A percentile compares a stretch with the other conserved stretches of the same genome.
phyloP scores from a whole-genome alignment of 306 rosid genomes.

The Prunus fruticosa region DNA sequence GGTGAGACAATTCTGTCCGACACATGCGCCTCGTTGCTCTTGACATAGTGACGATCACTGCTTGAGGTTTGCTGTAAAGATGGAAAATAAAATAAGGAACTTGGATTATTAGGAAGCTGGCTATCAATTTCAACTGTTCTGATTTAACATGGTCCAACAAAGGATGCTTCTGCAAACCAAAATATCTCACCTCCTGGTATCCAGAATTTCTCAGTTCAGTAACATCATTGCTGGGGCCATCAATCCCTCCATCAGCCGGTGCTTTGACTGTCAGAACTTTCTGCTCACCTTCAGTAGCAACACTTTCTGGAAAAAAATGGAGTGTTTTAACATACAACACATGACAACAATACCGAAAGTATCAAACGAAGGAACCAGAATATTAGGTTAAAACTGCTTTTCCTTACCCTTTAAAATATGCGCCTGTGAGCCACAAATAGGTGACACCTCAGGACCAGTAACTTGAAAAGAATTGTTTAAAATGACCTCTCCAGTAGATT shows the following conservation, averaged over 20 bases:
- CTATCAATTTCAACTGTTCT: conserved; percentile 29
- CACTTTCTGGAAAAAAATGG: conserved; percentile 33
- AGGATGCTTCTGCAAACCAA: conserved; percentile 31
- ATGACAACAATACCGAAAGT: conserved; percentile 10
- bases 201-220: conserved; percentile 30
- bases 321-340: neutral
- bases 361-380: conserved; percentile 6
- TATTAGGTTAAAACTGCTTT: conserved; percentile 2
- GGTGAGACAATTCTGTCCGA: conserved; percentile 33
- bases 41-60: conserved; percentile 37
- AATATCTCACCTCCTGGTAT: conserved; percentile 26
- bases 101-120: conserved; percentile 39
- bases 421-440: conserved; percentile 26
- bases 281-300: conserved; percentile 29
- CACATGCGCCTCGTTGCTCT: conserved; percentile 30
- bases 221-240: conserved; percentile 19
- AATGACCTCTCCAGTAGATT: conserved; percentile 9
- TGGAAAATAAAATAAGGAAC: conserved; percentile 34
- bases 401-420: conserved; percentile 45
- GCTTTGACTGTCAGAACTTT: conserved; percentile 15
- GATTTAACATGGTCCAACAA: conserved; percentile 26
- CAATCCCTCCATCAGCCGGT: conserved; percentile 35
- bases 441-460: conserved; percentile 20
- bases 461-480: conserved; percentile 30
- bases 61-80: conserved; percentile 33